Evolutionary conservation across 1,139 yeast species (phyloP).

Genomic region (Pneumocystis carinii): DNA sequence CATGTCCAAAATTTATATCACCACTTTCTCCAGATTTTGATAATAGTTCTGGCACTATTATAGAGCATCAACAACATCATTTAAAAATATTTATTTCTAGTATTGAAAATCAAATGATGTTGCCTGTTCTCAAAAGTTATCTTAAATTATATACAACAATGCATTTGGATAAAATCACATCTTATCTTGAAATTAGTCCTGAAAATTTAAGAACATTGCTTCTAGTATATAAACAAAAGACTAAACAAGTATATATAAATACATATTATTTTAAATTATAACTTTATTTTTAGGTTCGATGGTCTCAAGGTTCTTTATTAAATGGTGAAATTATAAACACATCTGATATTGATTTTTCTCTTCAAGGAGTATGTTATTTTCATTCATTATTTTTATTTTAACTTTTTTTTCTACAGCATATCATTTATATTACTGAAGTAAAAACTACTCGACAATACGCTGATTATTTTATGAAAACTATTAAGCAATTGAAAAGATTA

Average conservation of each 20-base stretch:
- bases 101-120: slow-evolving; percentile 27
- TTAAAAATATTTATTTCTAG: slow-evolving; percentile 31
- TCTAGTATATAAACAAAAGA: not conserved
- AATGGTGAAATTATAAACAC: slow-evolving; percentile 29
- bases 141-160: slow-evolving; percentile 33
- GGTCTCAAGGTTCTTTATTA: slow-evolving; percentile 30
- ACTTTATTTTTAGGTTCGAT: slow-evolving; percentile 24
- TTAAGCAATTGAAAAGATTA: not conserved
- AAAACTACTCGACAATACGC: slow-evolving; percentile 33
- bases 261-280: slow-evolving; percentile 30
- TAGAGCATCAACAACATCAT: slow-evolving; percentile 31
- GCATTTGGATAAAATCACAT: slow-evolving; percentile 31
- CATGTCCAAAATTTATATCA: slow-evolving; percentile 35
- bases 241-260: slow-evolving; percentile 18
- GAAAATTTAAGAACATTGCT: slow-evolving; percentile 20
- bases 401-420: slow-evolving; percentile 13
- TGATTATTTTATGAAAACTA: slow-evolving; percentile 37
- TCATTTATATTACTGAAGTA: slow-evolving; percentile 32
- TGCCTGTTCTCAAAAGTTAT: slow-evolving; percentile 31
- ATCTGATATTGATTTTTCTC: slow-evolving; percentile 32
- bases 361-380: slow-evolving; percentile 22
- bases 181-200: slow-evolving; percentile 28
- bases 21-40: slow-evolving; percentile 27
- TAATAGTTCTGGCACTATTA: slow-evolving; percentile 15
- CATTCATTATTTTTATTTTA: not conserved